Evolutionary conservation across 2,329 filamentous ascomycete genomes (phyloP).

Genomic region (Septoria petroselini): DNA sequence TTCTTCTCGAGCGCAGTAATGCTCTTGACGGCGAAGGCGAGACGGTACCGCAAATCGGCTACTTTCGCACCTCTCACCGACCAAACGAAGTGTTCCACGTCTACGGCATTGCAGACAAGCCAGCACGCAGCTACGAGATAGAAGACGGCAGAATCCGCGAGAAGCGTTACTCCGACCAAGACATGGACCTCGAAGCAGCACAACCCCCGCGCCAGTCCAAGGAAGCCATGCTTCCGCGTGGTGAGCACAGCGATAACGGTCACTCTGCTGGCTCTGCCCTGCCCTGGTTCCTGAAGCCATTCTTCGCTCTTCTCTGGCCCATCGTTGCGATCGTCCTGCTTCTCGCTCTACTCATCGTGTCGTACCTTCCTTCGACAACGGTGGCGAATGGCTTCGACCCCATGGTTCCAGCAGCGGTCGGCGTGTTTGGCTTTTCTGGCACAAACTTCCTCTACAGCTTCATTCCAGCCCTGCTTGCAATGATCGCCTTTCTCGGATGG

Average conservation of each 20-base stretch:
- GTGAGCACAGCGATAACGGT: slow-evolving; percentile 10
- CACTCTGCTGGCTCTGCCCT: slow-evolving; percentile 37
- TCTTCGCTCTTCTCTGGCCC: slow-evolving; percentile 63
- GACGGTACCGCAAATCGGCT: slow-evolving; percentile 68
- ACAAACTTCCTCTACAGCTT: slow-evolving; percentile 87
- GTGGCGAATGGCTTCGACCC: slow-evolving; percentile 71
- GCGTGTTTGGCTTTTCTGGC: slow-evolving; percentile 65
- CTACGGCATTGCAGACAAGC: slow-evolving; percentile 63
- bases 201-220: slow-evolving; percentile 46
- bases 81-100: slow-evolving; percentile 71
- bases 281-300: slow-evolving; percentile 71
- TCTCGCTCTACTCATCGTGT: slow-evolving; percentile 70
- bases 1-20: slow-evolving; percentile 76
- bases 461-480: slow-evolving; percentile 65
- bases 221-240: slow-evolving; percentile 30
- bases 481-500: slow-evolving; percentile 64
- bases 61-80: slow-evolving; percentile 71
- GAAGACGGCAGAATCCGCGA: slow-evolving; percentile 49
- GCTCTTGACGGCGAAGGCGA: slow-evolving; percentile 57
- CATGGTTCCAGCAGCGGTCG: slow-evolving; percentile 52
- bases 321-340: slow-evolving; percentile 61
- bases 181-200: slow-evolving; percentile 36
- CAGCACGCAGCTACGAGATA: slow-evolving; percentile 51
- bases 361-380: slow-evolving; percentile 65
- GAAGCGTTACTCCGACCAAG: slow-evolving; percentile 38